phyloP scores from a whole-genome alignment of 805 yeast genomes.

The Candida vartiovaarae region DNA sequence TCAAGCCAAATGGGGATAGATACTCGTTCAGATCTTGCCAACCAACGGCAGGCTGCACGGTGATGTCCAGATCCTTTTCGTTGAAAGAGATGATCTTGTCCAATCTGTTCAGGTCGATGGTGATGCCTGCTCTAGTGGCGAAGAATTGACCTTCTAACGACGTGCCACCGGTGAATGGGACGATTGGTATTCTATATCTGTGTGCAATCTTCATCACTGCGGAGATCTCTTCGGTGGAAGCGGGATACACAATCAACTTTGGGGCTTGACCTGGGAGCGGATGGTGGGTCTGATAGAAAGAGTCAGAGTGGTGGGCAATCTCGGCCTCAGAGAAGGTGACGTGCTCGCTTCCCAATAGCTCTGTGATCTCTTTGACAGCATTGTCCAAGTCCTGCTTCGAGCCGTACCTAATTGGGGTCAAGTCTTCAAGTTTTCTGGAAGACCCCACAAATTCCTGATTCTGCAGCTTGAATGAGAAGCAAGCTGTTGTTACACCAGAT shows the following conservation, averaged over 20 bases:
- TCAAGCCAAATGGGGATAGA: constrained; percentile 38
- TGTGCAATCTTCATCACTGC: constrained; percentile 55
- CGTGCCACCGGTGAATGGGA: constrained; percentile 76
- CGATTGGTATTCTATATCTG: constrained; percentile 55
- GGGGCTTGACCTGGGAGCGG: constrained; percentile 55
- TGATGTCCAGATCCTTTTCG: constrained; percentile 60
- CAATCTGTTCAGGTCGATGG: constrained; percentile 59
- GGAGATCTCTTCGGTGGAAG: constrained; percentile 60
- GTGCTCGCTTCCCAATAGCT: constrained; percentile 31
- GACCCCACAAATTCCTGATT: constrained; percentile 3
- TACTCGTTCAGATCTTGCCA: constrained; percentile 65
- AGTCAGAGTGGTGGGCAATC: constrained; percentile 48
- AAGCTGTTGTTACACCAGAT: constrained; percentile 10
- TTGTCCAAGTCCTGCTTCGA: constrained; percentile 27
- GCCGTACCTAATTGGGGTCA: constrained; percentile 36
- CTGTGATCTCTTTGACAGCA: constrained; percentile 37
- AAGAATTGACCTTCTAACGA: constrained; percentile 78
- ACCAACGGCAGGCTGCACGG: constrained; percentile 72
- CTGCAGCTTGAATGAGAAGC: neutral
- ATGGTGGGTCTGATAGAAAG: constrained; percentile 58
- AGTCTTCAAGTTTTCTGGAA: constrained; percentile 30
- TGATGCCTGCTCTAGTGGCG: constrained; percentile 61
- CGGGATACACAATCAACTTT: constrained; percentile 51
- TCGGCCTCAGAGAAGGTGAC: constrained; percentile 31
- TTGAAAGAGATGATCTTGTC: constrained; percentile 49